Percentiles rank a stretch among this genome's conserved stretches.
Conservation (phyloP, 2,329 filamentous ascomycete genomes). For the Botrytis fragariae region DNA sequence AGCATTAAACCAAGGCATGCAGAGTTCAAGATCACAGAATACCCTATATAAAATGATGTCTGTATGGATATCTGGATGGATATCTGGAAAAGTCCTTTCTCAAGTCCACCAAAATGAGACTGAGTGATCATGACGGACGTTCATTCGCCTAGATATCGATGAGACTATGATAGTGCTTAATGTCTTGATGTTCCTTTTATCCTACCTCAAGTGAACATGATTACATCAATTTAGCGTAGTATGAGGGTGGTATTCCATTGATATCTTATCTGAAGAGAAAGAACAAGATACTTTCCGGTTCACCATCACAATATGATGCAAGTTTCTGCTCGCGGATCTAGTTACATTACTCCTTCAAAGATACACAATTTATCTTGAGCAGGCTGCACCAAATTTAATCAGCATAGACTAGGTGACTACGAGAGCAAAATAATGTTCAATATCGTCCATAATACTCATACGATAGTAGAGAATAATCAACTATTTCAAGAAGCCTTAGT, state of each 20-base stretch:
- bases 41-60: background rate
- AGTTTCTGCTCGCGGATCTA: background rate
- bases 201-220: fast-evolving
- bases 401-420: background rate
- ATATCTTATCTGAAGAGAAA: background rate
- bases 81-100: background rate
- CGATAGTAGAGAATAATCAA: background rate
- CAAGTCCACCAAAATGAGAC: background rate
- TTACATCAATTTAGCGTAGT: background rate
- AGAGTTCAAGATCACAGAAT: background rate
- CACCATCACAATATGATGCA: too few relatives aligned
- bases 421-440: background rate
- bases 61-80: background rate
- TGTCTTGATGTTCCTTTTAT: background rate
- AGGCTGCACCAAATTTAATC: fast-evolving
- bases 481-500: background rate
- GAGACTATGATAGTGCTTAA: background rate
- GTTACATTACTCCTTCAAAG: fast-evolving
- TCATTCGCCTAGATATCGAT: background rate
- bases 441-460: background rate
- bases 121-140: background rate
- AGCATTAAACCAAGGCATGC: background rate
- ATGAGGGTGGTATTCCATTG: fast-evolving
- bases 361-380: background rate
- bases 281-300: background rate